Evolutionary conservation across 805 yeast genomes (phyloP).

Genomic region (Saccharomyces paradoxus): DNA sequence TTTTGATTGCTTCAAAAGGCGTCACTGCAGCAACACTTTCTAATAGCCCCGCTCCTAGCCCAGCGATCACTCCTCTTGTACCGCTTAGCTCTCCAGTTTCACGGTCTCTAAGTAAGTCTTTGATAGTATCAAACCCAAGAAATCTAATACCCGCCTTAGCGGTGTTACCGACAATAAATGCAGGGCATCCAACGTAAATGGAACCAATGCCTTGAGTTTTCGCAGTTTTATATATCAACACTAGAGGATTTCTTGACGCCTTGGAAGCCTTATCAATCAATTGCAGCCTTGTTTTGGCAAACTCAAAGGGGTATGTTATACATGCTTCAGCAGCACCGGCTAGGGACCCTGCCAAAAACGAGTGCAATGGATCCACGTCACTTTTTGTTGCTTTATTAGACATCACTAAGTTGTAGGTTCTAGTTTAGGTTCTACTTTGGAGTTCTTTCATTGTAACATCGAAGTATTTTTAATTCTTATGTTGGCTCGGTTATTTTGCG

Average conservation of each 20-base stretch:
- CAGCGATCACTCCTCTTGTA: conserved; percentile 87
- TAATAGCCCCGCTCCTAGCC: conserved; percentile 92
- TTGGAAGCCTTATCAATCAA: conserved; percentile 57
- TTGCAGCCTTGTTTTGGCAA: conserved; percentile 90
- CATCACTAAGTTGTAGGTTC: conserved; percentile 1
- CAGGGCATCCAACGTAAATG: conserved; percentile 91
- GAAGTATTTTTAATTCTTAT: neutral
- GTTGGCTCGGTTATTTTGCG: neutral
- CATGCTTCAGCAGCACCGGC: conserved; percentile 96
- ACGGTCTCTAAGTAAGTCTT: conserved; percentile 65
- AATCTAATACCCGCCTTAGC: conserved; percentile 94
- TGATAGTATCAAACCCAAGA: conserved; percentile 84
- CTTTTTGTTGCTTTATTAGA: conserved; percentile 4
- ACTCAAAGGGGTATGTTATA: conserved; percentile 91
- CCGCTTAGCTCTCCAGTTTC: conserved; percentile 78
- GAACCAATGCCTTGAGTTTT: conserved; percentile 70
- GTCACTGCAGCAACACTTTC: conserved; percentile 92
- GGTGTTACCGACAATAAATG: conserved; percentile 91
- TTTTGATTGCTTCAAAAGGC: conserved; percentile 93
- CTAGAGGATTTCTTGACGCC: conserved; percentile 75
- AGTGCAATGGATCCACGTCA: conserved; percentile 61
- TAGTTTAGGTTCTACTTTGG: neutral
- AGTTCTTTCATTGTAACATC: neutral
- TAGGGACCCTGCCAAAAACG: conserved; percentile 89
- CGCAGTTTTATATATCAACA: conserved; percentile 66